Percentiles rank a stretch among this genome's conserved stretches.
These are phyloP conservation scores for Marasmius fiardii DNA, from an alignment of 1,284 basidiomycete species.

Conservation along the genomic window DNA sequence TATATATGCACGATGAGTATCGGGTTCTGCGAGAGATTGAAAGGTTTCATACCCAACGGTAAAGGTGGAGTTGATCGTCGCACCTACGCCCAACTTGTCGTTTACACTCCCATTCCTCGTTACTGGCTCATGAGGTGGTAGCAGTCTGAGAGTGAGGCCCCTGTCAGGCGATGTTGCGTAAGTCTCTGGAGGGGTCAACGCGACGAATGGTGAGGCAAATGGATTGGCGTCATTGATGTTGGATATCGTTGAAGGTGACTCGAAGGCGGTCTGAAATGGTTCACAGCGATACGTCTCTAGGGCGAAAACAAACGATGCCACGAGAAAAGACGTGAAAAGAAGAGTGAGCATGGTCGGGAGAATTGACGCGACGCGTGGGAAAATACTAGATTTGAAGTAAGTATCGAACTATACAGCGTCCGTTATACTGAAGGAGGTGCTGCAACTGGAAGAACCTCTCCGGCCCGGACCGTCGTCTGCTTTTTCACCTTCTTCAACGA, in stretches of 20 bases:
- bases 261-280: slow-evolving; percentile 23
- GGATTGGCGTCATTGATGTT: slow-evolving; percentile 5
- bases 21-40: background rate
- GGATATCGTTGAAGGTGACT: slow-evolving; percentile 17
- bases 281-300: slow-evolving; percentile 11
- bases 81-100: slow-evolving; percentile 32
- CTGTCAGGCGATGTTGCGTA: slow-evolving; percentile 22
- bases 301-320: background rate
- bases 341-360: background rate
- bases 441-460: background rate
- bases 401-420: background rate
- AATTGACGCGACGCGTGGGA: background rate
- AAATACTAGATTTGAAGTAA: background rate
- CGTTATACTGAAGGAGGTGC: background rate
- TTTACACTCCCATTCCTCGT: slow-evolving; percentile 32
- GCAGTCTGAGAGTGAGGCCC: slow-evolving; percentile 33
- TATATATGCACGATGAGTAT: background rate
- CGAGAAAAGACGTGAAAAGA: background rate
- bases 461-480: no score
- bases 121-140: slow-evolving; percentile 29
- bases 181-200: slow-evolving; percentile 29
- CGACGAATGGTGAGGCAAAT: slow-evolving; percentile 25
- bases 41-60: slow-evolving; percentile 25
- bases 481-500: slow-evolving; percentile 8
- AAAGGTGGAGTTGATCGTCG: slow-evolving; percentile 43